A percentile compares a stretch with the other conserved stretches of the same genome.
Evolutionary conservation across 1,284 basidiomycete species (phyloP).

Genomic region (Salmacisia buchloeana): DNA sequence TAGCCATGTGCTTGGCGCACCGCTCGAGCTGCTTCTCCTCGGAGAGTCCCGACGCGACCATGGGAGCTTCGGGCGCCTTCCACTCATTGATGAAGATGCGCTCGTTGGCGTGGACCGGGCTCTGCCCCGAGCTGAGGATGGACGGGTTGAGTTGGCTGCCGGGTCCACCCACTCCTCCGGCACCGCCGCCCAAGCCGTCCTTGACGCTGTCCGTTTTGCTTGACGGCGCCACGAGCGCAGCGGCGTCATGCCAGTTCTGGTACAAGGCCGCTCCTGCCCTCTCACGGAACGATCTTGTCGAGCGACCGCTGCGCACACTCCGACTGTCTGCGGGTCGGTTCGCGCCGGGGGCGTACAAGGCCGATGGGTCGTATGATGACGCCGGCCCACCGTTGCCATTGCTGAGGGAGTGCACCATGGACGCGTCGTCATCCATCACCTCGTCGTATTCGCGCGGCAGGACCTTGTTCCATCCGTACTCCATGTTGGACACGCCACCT

Average conservation of each 20-base stretch:
- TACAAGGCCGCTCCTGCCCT: slow-evolving; percentile 9
- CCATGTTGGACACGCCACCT: slow-evolving; percentile 96
- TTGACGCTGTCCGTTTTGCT: background rate
- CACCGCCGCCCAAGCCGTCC: background rate
- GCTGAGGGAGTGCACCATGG: background rate
- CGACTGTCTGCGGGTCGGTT: slow-evolving; percentile 13
- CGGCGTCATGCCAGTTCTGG: slow-evolving; percentile 15
- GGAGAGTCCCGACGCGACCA: slow-evolving; percentile 74
- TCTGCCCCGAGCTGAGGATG: background rate
- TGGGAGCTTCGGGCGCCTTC: slow-evolving; percentile 79
- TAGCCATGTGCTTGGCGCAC: slow-evolving; percentile 33
- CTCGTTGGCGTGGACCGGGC: slow-evolving; percentile 55
- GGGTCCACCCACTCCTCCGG: too few relatives aligned
- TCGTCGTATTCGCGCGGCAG: slow-evolving; percentile 52
- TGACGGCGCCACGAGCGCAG: slow-evolving; percentile 4
- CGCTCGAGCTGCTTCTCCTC: slow-evolving; percentile 69
- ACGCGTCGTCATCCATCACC: slow-evolving; percentile 50
- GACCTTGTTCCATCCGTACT: slow-evolving; percentile 91
- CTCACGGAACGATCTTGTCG: slow-evolving; percentile 13
- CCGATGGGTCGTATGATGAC: background rate
- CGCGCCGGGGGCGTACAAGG: background rate
- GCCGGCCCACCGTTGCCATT: background rate
- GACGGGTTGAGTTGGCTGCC: background rate
- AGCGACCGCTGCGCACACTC: slow-evolving; percentile 24
- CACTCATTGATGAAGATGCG: slow-evolving; percentile 83